Evolutionary conservation across 441 rosid species (phyloP).

Genomic region (Rhodomyrtus psidioides): DNA sequence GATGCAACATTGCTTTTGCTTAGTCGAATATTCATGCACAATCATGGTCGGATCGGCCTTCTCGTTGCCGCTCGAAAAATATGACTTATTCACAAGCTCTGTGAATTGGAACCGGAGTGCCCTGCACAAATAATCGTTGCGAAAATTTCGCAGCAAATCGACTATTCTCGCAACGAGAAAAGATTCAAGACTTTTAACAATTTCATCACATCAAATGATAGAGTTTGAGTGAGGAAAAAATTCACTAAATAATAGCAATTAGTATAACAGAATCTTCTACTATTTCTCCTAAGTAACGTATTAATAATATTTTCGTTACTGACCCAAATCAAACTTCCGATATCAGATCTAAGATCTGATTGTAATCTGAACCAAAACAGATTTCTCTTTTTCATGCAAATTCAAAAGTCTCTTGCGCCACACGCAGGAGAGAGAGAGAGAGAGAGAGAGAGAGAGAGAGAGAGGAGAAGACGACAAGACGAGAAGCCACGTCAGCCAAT

Average conservation of each 20-base stretch:
- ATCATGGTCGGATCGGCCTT: not conserved
- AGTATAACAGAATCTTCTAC: not conserved
- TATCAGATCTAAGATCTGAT: not conserved
- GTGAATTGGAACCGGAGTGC: not conserved
- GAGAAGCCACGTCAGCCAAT: not conserved
- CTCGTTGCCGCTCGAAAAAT: not conserved
- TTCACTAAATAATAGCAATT: not conserved
- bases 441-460: no score
- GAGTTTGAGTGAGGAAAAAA: not conserved
- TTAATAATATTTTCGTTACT: not conserved
- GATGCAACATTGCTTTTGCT: not conserved
- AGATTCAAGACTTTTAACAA: not conserved
- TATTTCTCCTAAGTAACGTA: not conserved
- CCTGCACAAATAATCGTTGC: not conserved
- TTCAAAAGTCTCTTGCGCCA: not conserved
- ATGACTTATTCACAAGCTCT: not conserved
- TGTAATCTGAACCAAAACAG: not conserved
- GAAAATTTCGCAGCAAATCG: not conserved
- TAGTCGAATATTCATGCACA: not conserved
- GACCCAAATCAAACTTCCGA: not conserved
- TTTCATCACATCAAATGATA: not conserved
- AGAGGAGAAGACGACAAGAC: not conserved
- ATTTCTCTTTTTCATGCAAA: not conserved
- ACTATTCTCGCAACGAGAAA: no score
- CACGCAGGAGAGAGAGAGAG: not conserved